These are phyloP conservation scores for Colletotrichum tropicale DNA, from an alignment of 2,329 filamentous ascomycete species.

Conservation along the genomic window DNA sequence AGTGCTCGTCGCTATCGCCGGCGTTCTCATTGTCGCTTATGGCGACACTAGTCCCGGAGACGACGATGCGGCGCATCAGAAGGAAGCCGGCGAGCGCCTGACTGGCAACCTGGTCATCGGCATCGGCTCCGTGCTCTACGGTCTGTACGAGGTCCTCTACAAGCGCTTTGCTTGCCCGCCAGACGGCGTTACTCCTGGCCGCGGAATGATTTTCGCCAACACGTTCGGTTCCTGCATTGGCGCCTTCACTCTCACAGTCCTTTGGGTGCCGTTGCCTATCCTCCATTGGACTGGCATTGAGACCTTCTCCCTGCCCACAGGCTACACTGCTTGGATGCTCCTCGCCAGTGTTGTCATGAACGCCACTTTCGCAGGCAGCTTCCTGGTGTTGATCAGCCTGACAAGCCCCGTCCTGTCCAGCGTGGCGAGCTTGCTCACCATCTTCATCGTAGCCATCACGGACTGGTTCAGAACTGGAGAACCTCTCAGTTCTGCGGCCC, in stretches of 20 bases:
- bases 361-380: constrained; percentile 89
- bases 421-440: constrained; percentile 91
- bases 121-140: constrained; percentile 88
- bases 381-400: constrained; percentile 89
- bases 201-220: constrained; percentile 96
- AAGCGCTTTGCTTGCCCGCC: constrained; percentile 93
- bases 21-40: constrained; percentile 94
- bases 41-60: constrained; percentile 66
- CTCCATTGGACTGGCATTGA: constrained; percentile 82
- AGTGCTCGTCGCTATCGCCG: constrained; percentile 84
- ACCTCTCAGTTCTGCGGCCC: constrained; percentile 74
- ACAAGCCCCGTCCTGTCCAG: constrained; percentile 92
- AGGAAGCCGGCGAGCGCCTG: constrained; percentile 66
- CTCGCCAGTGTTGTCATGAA: constrained; percentile 83
- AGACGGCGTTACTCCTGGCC: constrained; percentile 80
- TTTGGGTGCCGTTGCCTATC: constrained; percentile 91
- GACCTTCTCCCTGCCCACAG: constrained; percentile 79
- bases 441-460: constrained; percentile 92
- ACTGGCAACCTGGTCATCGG: constrained; percentile 93
- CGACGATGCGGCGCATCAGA: constrained; percentile 51
- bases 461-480: constrained; percentile 87
- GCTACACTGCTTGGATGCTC: constrained; percentile 80
- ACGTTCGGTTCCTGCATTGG: constrained; percentile 90
- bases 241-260: constrained; percentile 79
- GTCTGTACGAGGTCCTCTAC: constrained; percentile 96